These are phyloP conservation scores for Leccinum rimulosum DNA, from an alignment of 768 basidiomycete genomes.

Conservation along the genomic window DNA sequence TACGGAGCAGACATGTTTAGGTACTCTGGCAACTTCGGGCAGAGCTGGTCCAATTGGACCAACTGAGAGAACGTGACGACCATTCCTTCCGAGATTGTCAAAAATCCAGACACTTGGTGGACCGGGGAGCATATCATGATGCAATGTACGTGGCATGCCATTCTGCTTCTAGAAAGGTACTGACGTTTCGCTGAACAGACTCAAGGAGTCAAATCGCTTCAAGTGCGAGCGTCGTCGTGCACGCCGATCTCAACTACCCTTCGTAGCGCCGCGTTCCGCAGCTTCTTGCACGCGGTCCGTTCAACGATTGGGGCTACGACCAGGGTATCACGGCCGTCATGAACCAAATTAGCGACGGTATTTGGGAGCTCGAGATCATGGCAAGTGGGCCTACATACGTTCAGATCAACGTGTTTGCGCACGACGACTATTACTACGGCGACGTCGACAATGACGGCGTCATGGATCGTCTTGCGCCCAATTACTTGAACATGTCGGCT, in stretches of 20 bases:
- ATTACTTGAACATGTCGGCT: constrained; percentile 89
- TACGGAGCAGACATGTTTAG: constrained; percentile 85
- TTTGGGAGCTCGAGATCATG: constrained; percentile 89
- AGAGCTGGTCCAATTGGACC: constrained; percentile 79
- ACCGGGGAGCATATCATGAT: constrained; percentile 80
- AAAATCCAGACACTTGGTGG: constrained; percentile 59
- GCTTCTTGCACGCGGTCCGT: constrained; percentile 82
- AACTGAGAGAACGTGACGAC: constrained; percentile 73
- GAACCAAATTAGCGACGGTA: constrained; percentile 57
- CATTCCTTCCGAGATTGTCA: constrained; percentile 59
- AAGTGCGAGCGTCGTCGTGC: constrained; percentile 65
- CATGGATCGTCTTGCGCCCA: constrained; percentile 84
- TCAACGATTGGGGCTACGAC: constrained; percentile 93
- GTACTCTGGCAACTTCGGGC: constrained; percentile 84
- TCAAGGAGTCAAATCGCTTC: constrained; percentile 66
- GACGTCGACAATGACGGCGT: constrained; percentile 85
- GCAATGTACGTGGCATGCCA: constrained; percentile 59
- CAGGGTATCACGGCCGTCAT: constrained; percentile 72
- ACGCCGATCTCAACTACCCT: constrained; percentile 70
- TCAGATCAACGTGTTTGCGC: constrained; percentile 88
- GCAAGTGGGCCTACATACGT: constrained; percentile 86
- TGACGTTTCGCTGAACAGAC: constrained; percentile 43
- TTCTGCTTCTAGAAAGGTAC: neutral
- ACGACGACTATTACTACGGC: constrained; percentile 91
- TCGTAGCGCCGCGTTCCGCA: constrained; percentile 79